These are phyloP conservation scores for Tilletia caries DNA, from an alignment of 1,284 basidiomycete genomes.

Conservation along the genomic window DNA sequence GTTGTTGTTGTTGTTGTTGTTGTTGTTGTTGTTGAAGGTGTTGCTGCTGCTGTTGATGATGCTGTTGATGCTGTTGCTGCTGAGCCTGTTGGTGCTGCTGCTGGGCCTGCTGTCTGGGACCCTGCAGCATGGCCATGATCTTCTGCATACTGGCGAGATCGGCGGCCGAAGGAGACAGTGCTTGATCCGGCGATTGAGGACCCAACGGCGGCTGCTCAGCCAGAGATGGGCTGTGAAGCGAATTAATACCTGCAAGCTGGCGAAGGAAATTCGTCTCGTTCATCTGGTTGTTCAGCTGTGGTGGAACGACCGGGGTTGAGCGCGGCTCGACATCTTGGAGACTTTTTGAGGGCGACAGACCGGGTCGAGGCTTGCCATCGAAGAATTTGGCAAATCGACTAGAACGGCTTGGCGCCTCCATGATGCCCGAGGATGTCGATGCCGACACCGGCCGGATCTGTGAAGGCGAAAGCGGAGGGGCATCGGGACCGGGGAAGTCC, in stretches of 20 bases:
- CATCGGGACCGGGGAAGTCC: background rate
- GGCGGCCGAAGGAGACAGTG: constrained; percentile 17
- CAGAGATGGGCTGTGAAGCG: background rate
- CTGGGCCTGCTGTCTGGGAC: constrained; percentile 8
- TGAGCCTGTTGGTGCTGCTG: background rate
- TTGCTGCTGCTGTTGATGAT: constrained; percentile 7
- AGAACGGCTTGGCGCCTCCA: constrained; percentile 33
- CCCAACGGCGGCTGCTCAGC: background rate
- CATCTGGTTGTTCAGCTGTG: too few relatives aligned
- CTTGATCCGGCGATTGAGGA: background rate
- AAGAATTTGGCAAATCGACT: constrained; percentile 53
- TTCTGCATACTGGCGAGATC: constrained; percentile 52
- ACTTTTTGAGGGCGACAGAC: background rate
- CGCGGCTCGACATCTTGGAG: background rate
- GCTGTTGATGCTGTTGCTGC: background rate
- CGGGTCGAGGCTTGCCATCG: constrained; percentile 24
- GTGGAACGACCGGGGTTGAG: too few relatives aligned
- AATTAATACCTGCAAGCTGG: background rate
- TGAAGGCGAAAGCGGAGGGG: background rate
- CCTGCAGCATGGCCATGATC: constrained; percentile 50
- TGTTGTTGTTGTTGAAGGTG: constrained; percentile 4
- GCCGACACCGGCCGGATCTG: background rate
- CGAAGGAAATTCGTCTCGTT: background rate
- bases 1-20: background rate
- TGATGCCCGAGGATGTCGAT: background rate